Evolutionary conservation across 306 rosid species (phyloP).

Genomic region (Vigna hirtella): DNA sequence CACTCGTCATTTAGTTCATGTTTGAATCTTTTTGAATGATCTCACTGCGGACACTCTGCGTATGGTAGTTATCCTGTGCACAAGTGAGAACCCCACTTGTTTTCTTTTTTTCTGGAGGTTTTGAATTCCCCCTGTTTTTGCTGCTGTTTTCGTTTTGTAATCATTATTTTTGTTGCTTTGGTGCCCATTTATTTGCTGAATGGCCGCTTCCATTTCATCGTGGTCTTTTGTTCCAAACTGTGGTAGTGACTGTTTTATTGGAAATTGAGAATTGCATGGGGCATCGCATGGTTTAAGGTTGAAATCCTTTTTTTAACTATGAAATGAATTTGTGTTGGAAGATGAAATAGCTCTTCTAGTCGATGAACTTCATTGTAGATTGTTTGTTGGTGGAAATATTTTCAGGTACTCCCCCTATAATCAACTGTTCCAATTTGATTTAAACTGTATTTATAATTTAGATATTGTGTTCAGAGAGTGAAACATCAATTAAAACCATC

Average conservation of each 20-base stretch:
- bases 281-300: constrained; percentile 32
- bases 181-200: constrained; percentile 14
- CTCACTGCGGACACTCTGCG: constrained; percentile 35
- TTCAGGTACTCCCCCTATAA: neutral
- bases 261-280: constrained; percentile 32
- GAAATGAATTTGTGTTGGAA: constrained; percentile 7
- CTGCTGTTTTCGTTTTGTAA: constrained; percentile 35
- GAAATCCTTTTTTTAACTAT: neutral
- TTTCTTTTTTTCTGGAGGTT: neutral
- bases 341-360: neutral
- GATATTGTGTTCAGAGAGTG: neutral
- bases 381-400: neutral
- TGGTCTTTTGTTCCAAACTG: constrained; percentile 4
- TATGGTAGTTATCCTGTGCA: constrained; percentile 27
- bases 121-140: neutral
- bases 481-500: neutral
- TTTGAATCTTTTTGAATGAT: constrained; percentile 38
- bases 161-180: constrained; percentile 21
- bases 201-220: constrained; percentile 15
- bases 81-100: constrained; percentile 13
- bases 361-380: constrained; percentile 11
- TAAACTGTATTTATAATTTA: neutral
- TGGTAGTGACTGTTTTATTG: neutral
- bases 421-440: neutral
- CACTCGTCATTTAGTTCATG: constrained; percentile 32